Conservation (phyloP, 2,329 filamentous ascomycete species). For the Penicillium janthinellum region DNA sequence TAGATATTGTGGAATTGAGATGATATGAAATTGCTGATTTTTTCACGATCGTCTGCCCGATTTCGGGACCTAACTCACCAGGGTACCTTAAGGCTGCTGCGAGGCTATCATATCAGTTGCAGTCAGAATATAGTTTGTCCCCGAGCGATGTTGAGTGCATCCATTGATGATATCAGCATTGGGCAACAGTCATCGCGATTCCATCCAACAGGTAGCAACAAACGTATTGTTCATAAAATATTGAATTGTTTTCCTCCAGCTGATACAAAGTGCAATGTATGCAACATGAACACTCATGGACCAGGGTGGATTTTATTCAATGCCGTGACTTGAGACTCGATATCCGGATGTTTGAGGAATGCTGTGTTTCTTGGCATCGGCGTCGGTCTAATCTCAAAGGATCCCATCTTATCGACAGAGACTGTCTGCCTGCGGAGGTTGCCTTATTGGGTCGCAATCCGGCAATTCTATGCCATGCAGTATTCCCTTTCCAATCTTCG, state of each 20-base stretch:
- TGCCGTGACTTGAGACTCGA: conserved; percentile 8
- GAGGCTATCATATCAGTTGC: too few species aligned
- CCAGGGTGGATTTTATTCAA: conserved; percentile 2
- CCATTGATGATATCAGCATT: neutral
- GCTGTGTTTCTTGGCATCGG: neutral
- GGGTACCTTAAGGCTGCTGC: too few species aligned
- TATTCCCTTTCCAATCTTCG: neutral
- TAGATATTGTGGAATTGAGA: neutral
- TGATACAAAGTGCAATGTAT: too few species aligned
- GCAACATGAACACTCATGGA: too few species aligned
- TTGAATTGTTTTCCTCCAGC: too few species aligned
- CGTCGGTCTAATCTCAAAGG: neutral
- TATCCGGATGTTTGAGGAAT: neutral
- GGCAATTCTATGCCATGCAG: neutral
- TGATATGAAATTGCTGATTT: too few species aligned
- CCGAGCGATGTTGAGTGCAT: neutral
- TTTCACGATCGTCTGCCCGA: neutral
- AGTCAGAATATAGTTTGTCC: neutral
- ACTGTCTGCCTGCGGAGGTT: neutral
- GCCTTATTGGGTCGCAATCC: neutral
- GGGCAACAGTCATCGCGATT: neutral
- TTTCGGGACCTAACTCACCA: neutral
- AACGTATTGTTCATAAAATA: too few species aligned
- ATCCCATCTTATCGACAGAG: neutral
- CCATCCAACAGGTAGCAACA: neutral